Evolutionary conservation across 192 early-diverging fungal genomes (phyloP), one percentile per base, ranked within the genome.

Genomic region (Coemansia sp.): DNA sequence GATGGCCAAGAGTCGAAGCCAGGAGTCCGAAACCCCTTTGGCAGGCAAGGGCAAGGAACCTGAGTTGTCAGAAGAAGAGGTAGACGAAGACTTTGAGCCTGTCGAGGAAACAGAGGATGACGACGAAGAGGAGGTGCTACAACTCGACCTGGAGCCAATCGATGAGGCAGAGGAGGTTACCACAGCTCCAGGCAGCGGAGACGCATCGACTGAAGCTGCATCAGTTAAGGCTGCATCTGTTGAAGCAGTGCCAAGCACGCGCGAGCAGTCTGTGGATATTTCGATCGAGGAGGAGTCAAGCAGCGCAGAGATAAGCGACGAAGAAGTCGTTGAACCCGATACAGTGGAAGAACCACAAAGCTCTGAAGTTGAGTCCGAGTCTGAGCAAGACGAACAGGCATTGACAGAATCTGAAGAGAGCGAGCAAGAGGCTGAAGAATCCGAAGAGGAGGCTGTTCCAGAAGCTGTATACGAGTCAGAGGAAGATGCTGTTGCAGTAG

Each of bases 161-260:
- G 64, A 73, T 23, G 76, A 73, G 64, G 7, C 39, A 1, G 76
- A 79, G 43, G 76, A 79, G 49, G 70, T 79, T 15, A 73, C 60
- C 7, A 55, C 55, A 9, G 50, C 32, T 35, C 32, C 32, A 6
- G 32, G 32, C 32, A 39, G 0, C 56, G 53, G 9, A 51, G 24
- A 10, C 59, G 57, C 15, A 32, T 21, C 57, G 17, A 41, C 32
- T 35, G 32, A 35, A 35, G 32, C 32, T 35, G 32, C 49, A 51
- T 35, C 50, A 19, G 27, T n/a, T n/a, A 45, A 45, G 41, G 41
- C 11, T 45, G 41, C 3, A n/a, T 15, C 41, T 12, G 21, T 9
- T 11, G 51, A 25, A 19, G n/a, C 63, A 4, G 12, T 32, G 7
- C 23, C 57, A 6, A 45, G 50, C 5, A 29, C 48, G 6, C 59